A percentile compares a stretch with the other conserved stretches of the same genome.
These are phyloP conservation scores for Trifolium repens DNA, from an alignment of 306 rosid genomes.

Conservation along the genomic window DNA sequence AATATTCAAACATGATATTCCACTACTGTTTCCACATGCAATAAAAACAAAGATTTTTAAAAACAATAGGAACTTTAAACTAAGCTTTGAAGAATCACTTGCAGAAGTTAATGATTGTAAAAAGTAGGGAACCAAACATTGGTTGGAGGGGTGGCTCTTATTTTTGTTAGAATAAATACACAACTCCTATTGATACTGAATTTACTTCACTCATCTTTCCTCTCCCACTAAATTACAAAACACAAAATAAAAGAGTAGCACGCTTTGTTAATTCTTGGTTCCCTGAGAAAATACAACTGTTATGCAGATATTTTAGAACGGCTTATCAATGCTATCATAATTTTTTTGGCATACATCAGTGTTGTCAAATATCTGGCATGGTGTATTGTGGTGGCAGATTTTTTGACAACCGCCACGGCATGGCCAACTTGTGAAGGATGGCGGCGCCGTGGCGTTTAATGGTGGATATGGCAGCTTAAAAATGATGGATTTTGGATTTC, in stretches of 20 bases:
- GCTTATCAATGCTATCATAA: too few relatives aligned
- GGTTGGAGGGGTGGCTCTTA: not conserved
- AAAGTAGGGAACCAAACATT: not conserved
- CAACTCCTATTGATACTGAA: constrained; percentile 13
- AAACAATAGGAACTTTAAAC: not conserved
- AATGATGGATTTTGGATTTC: not conserved
- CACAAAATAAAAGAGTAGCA: not conserved
- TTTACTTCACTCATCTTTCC: constrained; percentile 1
- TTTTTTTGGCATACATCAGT: too few relatives aligned
- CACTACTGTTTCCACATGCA: too few relatives aligned
- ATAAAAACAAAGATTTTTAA: too few relatives aligned
- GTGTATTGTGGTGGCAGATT: too few relatives aligned
- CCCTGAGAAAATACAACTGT: constrained; percentile 3
- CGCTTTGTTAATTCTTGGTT: constrained; percentile 15
- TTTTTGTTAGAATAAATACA: constrained; percentile 8
- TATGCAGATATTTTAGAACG: not conserved
- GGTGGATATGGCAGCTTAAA: too few relatives aligned
- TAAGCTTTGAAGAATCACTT: not conserved
- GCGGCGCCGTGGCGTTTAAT: too few relatives aligned
- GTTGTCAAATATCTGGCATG: too few relatives aligned
- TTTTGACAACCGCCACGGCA: too few relatives aligned
- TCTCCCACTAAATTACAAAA: not conserved
- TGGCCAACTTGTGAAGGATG: too few relatives aligned
- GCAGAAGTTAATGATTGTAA: not conserved
- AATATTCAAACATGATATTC: not conserved